These are phyloP conservation scores for Pugionium dolabratum DNA, from an alignment of 345 rosid genomes.

Conservation along the genomic window DNA sequence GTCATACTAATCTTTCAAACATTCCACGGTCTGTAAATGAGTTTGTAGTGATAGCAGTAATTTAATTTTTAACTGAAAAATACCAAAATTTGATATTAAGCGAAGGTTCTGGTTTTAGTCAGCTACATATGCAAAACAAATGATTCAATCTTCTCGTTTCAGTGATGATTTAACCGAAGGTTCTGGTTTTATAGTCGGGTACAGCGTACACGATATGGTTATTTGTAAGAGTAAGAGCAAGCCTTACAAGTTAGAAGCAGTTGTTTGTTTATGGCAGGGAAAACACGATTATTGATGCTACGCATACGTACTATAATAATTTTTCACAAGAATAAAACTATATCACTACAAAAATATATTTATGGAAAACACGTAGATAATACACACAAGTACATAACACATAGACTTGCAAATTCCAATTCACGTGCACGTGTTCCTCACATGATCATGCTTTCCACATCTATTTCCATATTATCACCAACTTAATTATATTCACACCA, in stretches of 20 bases:
- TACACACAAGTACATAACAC: constrained; percentile 9
- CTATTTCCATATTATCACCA: constrained; percentile 8
- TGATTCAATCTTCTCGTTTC: not conserved
- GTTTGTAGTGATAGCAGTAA: no score
- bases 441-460: constrained; percentile 15
- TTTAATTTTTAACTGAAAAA: no score
- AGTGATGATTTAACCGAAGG: not conserved
- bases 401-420: constrained; percentile 24
- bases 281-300: constrained; percentile 4
- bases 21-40: no score
- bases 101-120: no score
- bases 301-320: not conserved
- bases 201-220: not conserved
- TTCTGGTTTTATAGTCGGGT: no score
- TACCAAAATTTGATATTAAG: no score
- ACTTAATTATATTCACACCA: not conserved
- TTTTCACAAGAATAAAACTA: not conserved
- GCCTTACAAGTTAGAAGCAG: not conserved
- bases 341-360: not conserved
- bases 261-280: not conserved
- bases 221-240: not conserved
- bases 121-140: no score
- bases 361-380: constrained; percentile 32
- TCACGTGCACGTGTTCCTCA: constrained; percentile 13
- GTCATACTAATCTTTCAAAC: no score